phyloP scores from a whole-genome alignment of 352 stramenopile species.

The Lagenidium giganteum region DNA sequence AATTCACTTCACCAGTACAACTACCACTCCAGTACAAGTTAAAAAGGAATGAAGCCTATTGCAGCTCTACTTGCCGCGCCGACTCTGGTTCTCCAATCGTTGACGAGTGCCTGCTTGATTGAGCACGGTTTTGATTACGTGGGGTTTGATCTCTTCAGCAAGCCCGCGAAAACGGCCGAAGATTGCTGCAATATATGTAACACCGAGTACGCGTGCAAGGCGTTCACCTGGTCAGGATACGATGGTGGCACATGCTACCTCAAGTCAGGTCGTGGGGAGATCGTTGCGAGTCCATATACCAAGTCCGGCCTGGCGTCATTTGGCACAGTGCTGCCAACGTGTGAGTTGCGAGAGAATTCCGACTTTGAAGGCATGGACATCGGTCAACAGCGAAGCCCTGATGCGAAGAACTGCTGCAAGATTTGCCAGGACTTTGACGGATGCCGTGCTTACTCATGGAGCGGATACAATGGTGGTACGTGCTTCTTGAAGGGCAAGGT shows the following conservation, averaged over 20 bases:
- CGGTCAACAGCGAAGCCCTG: background rate
- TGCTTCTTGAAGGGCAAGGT: too few relatives aligned
- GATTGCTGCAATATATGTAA: slow-evolving; percentile 1
- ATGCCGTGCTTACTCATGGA: slow-evolving; percentile 60
- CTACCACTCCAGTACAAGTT: too few relatives aligned
- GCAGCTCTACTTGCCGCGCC: background rate
- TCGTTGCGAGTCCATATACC: slow-evolving; percentile 2
- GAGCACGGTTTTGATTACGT: slow-evolving; percentile 2
- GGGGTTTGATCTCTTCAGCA: background rate
- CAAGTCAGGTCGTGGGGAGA: slow-evolving; percentile 4
- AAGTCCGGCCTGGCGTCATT: background rate
- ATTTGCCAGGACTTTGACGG: slow-evolving; percentile 22
- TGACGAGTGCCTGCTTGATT: slow-evolving; percentile 1
- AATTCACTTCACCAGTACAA: too few relatives aligned
- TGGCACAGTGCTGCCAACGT: background rate
- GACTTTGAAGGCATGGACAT: slow-evolving; percentile 20
- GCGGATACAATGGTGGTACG: slow-evolving; percentile 36
- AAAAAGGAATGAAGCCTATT: too few relatives aligned
- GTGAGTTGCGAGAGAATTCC: slow-evolving; percentile 4
- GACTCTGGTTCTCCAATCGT: background rate
- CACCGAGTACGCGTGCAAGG: slow-evolving; percentile 1
- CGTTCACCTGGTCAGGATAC: slow-evolving; percentile 5
- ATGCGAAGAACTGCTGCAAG: slow-evolving; percentile 18
- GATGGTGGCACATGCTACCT: slow-evolving; percentile 12
- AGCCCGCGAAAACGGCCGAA: background rate